Evolutionary conservation across 352 stramenopile genomes (phyloP), one percentile per base, ranked within the genome.

Genomic region (Phytophthora europaea): DNA sequence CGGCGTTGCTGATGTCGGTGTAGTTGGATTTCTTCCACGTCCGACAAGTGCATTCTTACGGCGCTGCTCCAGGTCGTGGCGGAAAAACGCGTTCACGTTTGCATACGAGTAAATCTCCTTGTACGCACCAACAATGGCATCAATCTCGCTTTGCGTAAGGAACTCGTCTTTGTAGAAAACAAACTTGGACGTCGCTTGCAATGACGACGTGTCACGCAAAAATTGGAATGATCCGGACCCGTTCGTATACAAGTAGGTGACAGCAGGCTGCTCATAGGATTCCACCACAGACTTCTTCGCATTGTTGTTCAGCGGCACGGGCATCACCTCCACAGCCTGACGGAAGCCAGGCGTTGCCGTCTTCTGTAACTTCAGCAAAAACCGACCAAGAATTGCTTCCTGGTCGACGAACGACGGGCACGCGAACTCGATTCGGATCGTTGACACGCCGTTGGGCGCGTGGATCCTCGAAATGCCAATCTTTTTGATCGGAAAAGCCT

Each of bases 151-250:
- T 57, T 84, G 68, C 18, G 86, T 93, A 15, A 97, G 53, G 26
- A 76, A 89, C n/a, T 95, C 85, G 57, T 97, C 90, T 66, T 95
- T 97, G 73, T 94, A 97, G 34, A 95, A 93, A 26, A 97, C 83
- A 59, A 97, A 97, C 57, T 83, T 85, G 31, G 75, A 72, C 9
- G 62, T 61, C 22, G 79, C 80, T 61, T 81, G 75, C 67, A 81
- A 73, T 18, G 70, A 72, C 13, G 78, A 80, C 26, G 75, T 72
- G 62, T 91, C 86, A 6, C 84, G 83, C 61, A 94, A 59, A 58
- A 94, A 95, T 61, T 95, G 90, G 52, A 97, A 94, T 34, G 88
- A 95, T 1, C 90, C 90, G n/a, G 83, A 85, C 7, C 88, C 88
- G 48, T 85, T 87, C 0, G 79, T 54, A 65, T 95, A 95, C 65